Conservation (phyloP, 331 rosid species). For the Acacia concinna region DNA sequence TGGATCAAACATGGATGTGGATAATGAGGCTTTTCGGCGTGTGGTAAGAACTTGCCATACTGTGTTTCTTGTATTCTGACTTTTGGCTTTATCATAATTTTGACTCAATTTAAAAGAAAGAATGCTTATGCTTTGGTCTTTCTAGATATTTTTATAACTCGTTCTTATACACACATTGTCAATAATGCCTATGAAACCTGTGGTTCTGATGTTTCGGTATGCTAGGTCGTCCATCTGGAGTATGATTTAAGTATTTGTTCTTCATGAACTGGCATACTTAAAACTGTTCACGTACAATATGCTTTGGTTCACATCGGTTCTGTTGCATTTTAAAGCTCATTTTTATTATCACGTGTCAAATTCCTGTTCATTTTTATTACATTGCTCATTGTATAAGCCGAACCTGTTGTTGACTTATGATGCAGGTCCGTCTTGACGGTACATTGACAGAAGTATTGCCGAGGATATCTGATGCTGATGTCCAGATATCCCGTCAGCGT, state of each 20-base stretch:
- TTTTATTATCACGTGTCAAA: not conserved
- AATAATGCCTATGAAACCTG: constrained; percentile 16
- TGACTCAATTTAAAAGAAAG: constrained; percentile 16
- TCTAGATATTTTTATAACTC: not conserved
- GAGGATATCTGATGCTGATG: constrained; percentile 74
- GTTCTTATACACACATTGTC: not conserved
- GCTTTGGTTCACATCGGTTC: constrained; percentile 7
- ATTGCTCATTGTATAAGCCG: constrained; percentile 34
- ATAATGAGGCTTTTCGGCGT: constrained; percentile 71
- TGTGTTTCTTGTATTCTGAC: not conserved
- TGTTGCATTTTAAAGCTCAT: constrained; percentile 21
- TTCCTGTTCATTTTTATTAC: constrained; percentile 22
- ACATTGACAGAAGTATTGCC: constrained; percentile 63
- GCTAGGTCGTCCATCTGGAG: constrained; percentile 6
- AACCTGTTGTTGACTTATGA: not conserved
- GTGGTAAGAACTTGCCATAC: constrained; percentile 59
- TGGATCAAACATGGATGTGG: constrained; percentile 95
- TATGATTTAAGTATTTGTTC: not conserved
- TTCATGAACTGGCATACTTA: not conserved
- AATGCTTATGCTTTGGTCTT: constrained; percentile 3
- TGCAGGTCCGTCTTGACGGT: constrained; percentile 74
- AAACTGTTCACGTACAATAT: constrained; percentile 1
- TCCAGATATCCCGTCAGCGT: constrained; percentile 81
- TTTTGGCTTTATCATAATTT: constrained; percentile 15
- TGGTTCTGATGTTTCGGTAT: constrained; percentile 6